phyloP scores from a whole-genome alignment of 1,284 basidiomycete genomes.

The Apiotrichum porosum region DNA sequence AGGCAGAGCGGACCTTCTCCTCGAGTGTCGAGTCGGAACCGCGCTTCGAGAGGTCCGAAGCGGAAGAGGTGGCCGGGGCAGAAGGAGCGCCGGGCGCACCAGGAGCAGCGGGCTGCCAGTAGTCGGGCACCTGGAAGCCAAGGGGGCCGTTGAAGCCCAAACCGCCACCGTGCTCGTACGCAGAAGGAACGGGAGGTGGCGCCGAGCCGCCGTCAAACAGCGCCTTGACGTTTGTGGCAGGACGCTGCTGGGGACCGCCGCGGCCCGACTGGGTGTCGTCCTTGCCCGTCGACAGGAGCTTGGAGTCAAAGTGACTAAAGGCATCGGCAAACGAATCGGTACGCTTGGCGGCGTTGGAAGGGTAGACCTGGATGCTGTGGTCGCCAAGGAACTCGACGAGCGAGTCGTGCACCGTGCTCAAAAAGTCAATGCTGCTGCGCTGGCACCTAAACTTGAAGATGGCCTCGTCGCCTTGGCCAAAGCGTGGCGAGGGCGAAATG shows the following conservation, averaged over 20 bases:
- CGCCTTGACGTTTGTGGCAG: constrained; percentile 84
- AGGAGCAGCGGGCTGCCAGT: constrained; percentile 38
- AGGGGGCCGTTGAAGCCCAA: constrained; percentile 37
- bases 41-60: constrained; percentile 71
- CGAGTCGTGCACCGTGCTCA: constrained; percentile 82
- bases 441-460: constrained; percentile 91
- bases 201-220: constrained; percentile 65
- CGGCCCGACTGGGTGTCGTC: constrained; percentile 33
- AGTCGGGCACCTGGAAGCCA: constrained; percentile 26
- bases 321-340: constrained; percentile 91
- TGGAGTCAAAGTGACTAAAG: constrained; percentile 95
- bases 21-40: constrained; percentile 84
- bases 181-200: constrained; percentile 63
- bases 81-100: constrained; percentile 36
- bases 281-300: constrained; percentile 72
- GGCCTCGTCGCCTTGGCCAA: constrained; percentile 64
- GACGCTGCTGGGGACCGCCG: constrained; percentile 68
- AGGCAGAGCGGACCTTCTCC: constrained; percentile 63
- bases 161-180: constrained; percentile 46
- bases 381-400: constrained; percentile 86
- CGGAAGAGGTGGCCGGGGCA: constrained; percentile 58
- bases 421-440: constrained; percentile 85
- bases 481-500: constrained; percentile 61
- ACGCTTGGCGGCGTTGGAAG: constrained; percentile 37
- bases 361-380: constrained; percentile 59